These are phyloP conservation scores for Neurospora terricola DNA, from an alignment of 495 filamentous ascomycete genomes.

Conservation along the genomic window DNA sequence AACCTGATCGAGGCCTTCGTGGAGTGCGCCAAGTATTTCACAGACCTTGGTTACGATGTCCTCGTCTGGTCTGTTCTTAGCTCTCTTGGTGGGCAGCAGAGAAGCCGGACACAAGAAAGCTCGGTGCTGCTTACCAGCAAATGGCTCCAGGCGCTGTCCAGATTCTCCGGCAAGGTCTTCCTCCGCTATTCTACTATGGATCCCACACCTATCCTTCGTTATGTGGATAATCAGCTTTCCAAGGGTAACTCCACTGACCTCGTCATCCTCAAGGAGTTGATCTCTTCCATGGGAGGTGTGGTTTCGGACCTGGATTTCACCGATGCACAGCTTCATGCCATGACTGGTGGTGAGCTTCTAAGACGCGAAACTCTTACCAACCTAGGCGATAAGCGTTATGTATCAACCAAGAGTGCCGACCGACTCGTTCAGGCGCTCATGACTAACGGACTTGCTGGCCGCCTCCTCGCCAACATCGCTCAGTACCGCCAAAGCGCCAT, in stretches of 20 bases:
- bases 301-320: constrained; percentile 76
- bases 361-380: constrained; percentile 67
- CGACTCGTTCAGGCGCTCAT: constrained; percentile 71
- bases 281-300: constrained; percentile 86
- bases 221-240: constrained; percentile 73
- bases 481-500: constrained; percentile 77
- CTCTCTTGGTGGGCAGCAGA: constrained; percentile 60
- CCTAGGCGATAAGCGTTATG: constrained; percentile 68
- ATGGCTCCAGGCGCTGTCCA: constrained; percentile 78
- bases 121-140: constrained; percentile 73
- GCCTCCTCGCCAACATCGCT: constrained; percentile 78
- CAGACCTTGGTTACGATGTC: constrained; percentile 84
- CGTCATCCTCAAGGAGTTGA: constrained; percentile 78
- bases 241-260: constrained; percentile 76
- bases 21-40: constrained; percentile 88
- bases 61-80: constrained; percentile 81
- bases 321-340: constrained; percentile 71
- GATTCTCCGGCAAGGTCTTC: constrained; percentile 81
- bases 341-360: constrained; percentile 76
- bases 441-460: constrained; percentile 59
- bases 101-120: constrained; percentile 69
- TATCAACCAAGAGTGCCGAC: constrained; percentile 50
- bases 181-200: constrained; percentile 74
- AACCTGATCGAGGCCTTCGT: constrained; percentile 90
- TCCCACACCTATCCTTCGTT: constrained; percentile 75